Evolutionary conservation across 306 rosid species (phyloP), one percentile per base, ranked within the genome.

Genomic region (Abrus pulchellus): DNA sequence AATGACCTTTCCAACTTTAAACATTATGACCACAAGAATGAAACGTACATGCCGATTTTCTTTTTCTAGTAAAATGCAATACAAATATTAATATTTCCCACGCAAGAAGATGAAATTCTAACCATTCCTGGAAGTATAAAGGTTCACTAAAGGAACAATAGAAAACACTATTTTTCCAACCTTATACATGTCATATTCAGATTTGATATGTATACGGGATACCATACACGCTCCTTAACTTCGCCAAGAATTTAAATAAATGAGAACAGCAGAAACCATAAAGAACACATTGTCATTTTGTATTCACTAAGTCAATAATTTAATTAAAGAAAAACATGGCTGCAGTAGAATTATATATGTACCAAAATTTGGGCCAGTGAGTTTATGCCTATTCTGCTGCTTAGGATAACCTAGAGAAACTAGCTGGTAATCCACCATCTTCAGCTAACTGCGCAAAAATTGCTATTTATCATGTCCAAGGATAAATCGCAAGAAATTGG

Each of bases 281-380:
- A 40, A 74, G 36, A 59, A 20, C 28, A 41, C 33, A 59, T 76
- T 9, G 65, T 53, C 72, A 72, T 72, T 75, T 55, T 14, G 6
- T 38, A 55, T 67, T 68, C 64, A 11, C 9, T 6, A 49, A 28
- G 12, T 52, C 78, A 30, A 10, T 34, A 83, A 68, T 72, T 71
- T 63, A 65, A 20, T 20, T 68, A 56, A 28, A 77, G 12, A 62
- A 70, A 65, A 73, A 47, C 27, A 66, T 36, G 41, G 59, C 41
- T 9, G 14, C 30, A 40, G 77, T 29, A 48, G 32, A 20, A 49
- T 32, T 33, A 75, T 47, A 68, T 54, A 83, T 47, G 20, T 63
- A 71, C 72, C 74, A 80, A 84, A 79, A 67, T 52, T 72, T 44
- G n/a, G 38, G 27, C 13, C 30, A 30, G 36, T 57, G 74, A 77